Base-by-base conservation (phyloP, 345 rosid genomes). In the Garcia nutans region DNA sequence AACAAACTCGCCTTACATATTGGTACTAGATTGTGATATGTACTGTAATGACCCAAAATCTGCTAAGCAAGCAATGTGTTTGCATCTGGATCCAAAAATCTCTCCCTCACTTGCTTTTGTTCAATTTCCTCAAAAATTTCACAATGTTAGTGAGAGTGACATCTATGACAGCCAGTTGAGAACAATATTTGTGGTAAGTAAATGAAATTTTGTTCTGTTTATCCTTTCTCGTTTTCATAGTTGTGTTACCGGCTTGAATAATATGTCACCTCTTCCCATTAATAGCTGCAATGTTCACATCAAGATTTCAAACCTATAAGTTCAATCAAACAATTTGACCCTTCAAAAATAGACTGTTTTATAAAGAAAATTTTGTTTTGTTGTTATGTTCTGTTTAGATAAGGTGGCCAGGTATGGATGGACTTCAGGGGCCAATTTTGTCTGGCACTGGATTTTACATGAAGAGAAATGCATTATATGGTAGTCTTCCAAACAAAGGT, bases 1-100 rank as follows among this genome's bases (percentile, higher is more conserved):
- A 0, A 85, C 85, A 84, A 89, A 87, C 37, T 81, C 87, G 5
- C 87, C 89, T 0, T 82, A 82, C 50, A 61, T 87, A 12, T 62
- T 87, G 16, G 77, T 72, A 20, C 68, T 89, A 15, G 90, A 89
- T 55, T 84, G 89, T 49, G 92, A 89, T 83, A 86, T 84, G 89
- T 77, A 72, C 66, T 87, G 84, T 70, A 84, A 82, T 23, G 90
- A 86, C 68, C 88, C 87, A 16, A 74, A 74, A 20, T 84, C 92
- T 0, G 85, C 86, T 16, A 78, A 73, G 57, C 85, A 84, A 63
- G 90, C 89, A 10, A 78, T 86, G 80, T 87, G 92, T 72, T 84
- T 76, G 73, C 74, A 78, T 31, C 65, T 71, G 41, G 90, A 87
- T 70, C 87, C 88, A 20, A 6, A 58, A 5, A 66, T 79, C 19